Conservation (phyloP, 768 basidiomycete species). For the Tricholoma matsutake region DNA sequence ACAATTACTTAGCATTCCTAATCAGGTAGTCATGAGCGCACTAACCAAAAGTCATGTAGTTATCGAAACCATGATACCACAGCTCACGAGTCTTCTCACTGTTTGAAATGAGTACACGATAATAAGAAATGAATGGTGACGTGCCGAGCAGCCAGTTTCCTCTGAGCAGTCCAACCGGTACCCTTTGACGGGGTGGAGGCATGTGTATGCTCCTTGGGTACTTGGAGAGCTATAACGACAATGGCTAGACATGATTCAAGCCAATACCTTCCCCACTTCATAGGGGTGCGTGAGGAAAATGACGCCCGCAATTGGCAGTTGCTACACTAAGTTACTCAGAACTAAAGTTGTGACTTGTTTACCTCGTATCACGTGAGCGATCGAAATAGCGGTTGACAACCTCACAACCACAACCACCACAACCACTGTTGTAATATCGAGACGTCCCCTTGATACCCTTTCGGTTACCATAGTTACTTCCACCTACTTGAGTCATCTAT, state of each 20-base stretch:
- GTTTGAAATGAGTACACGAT: background rate
- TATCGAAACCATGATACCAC: constrained; percentile 89
- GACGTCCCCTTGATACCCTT: too few species aligned
- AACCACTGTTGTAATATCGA: too few species aligned
- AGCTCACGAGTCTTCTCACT: constrained; percentile 73
- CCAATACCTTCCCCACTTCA: constrained; percentile 54
- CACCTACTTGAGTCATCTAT: too few species aligned
- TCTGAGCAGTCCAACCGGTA: constrained; percentile 52
- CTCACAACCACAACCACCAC: too few species aligned
- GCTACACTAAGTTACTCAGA: too few species aligned
- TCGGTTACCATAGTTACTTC: too few species aligned
- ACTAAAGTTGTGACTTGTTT: constrained; percentile 30
- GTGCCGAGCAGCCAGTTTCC: constrained; percentile 57
- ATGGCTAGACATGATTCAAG: constrained; percentile 44
- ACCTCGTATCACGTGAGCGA: constrained; percentile 5
- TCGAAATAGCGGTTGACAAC: background rate
- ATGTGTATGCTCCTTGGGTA: constrained; percentile 27
- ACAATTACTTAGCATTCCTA: constrained; percentile 10
- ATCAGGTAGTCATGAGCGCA: constrained; percentile 8
- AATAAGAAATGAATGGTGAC: constrained; percentile 13
- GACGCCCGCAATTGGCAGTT: background rate
- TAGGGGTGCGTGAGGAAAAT: constrained; percentile 12
- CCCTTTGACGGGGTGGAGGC: constrained; percentile 31
- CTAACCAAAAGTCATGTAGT: constrained; percentile 82
- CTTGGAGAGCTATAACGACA: constrained; percentile 37